Evolutionary conservation across 495 filamentous ascomycete species (phyloP).

Genomic region (Acidiella bohemica): DNA sequence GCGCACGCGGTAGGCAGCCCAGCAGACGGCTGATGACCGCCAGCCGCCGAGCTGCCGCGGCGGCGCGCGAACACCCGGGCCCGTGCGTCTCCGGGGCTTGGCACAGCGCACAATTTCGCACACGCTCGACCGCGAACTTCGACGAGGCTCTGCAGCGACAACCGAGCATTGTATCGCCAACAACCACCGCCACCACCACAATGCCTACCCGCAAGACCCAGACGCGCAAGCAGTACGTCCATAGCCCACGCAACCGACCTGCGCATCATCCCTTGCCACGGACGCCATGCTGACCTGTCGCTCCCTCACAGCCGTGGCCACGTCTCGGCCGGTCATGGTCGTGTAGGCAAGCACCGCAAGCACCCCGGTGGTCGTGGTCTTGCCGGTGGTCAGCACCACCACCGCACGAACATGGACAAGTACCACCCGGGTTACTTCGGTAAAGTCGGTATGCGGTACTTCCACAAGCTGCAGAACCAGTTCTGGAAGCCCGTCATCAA

Average conservation of each 20-base stretch:
- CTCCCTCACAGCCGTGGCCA: conserved; percentile 60
- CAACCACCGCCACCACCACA: conserved; percentile 32
- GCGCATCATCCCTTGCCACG: conserved; percentile 12
- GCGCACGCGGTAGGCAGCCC: too few relatives aligned
- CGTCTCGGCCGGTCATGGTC: conserved; percentile 86
- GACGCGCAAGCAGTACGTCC: conserved; percentile 70
- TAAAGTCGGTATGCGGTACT: conserved; percentile 94
- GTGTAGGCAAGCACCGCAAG: conserved; percentile 88
- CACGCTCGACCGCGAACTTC: background rate
- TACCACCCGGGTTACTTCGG: conserved; percentile 96
- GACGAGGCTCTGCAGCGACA: background rate
- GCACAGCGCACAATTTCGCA: background rate
- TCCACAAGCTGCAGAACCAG: conserved; percentile 78
- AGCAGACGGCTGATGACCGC: too few relatives aligned
- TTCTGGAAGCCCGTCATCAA: conserved; percentile 92
- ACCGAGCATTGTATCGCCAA: conserved; percentile 11
- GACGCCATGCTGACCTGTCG: conserved; percentile 13
- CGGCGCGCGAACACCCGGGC: too few relatives aligned
- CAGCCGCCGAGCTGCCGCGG: too few relatives aligned
- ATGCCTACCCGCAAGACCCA: conserved; percentile 77
- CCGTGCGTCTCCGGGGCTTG: too few relatives aligned
- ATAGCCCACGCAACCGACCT: too few relatives aligned
- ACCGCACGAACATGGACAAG: conserved; percentile 75
- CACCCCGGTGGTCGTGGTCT: conserved; percentile 89
- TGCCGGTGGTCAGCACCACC: conserved; percentile 91